Evolutionary conservation across 1,139 yeast species (phyloP), one percentile per base, ranked within the genome.

Genomic region (Pichia terricola): DNA sequence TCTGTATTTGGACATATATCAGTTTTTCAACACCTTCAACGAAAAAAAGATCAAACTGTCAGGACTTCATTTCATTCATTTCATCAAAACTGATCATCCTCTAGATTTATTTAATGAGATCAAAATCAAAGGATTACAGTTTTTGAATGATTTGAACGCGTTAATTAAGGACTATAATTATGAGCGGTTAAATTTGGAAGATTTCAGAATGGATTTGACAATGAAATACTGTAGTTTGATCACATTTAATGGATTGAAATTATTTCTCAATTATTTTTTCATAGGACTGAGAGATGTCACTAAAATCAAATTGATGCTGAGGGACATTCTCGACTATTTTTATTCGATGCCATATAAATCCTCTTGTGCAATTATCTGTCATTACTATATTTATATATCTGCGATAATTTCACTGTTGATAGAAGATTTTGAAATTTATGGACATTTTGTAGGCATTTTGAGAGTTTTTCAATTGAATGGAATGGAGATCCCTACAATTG

Each of bases 161-260:
- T 6, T 44, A 25, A 37, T 40, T 7, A 26, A 16, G 0, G 34
- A 35, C 3, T 45, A 36, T 26, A 27, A 28, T 25, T 46, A 48
- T 31, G 26, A 28, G 31, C 30, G 47, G 25, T 6, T 40, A 5
- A 45, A 48, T 1, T 26, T 46, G 4, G 35, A 40, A n/a, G 55
- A 52, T 37, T 46, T 45, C 25, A 40, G 40, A 40, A 47, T 47
- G 50, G 49, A 51, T 10, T 44, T 51, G 30, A 45, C 54, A n/a
- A 28, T 52, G 4, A 41, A 44, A 40, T 46, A 50, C 26, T 39
- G 50, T 34, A 44, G 43, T 8, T 11, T 38, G n/a, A 26, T 52
- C 11, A 40, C 38, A n/a, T 28, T 42, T n/a, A 16, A 37, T 28
- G 50, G 47, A 5, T 10, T 51, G 9, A 40, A 47, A 16, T 16